Evolutionary conservation across 2,329 filamentous ascomycete genomes (phyloP).

Genomic region (Diaporthe amygdali): DNA sequence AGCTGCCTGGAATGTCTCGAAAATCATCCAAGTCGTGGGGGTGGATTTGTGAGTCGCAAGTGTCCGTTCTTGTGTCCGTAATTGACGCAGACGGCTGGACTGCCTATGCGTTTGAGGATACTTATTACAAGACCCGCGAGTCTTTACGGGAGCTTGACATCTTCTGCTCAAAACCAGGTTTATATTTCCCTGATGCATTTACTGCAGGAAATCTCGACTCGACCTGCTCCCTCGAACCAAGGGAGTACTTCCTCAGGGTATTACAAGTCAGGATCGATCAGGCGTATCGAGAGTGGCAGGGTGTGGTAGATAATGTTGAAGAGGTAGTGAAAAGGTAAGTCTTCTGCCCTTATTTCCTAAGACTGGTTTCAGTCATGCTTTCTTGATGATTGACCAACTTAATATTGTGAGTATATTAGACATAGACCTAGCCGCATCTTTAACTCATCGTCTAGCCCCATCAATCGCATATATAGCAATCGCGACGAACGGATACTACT

Average conservation of each 20-base stretch:
- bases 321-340: not conserved
- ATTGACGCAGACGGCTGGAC: not conserved
- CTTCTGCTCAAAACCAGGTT: not conserved
- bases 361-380: not conserved
- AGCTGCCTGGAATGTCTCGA: not conserved
- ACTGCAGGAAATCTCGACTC: not conserved
- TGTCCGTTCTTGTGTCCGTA: not conserved
- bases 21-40: not conserved
- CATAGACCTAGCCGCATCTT: not conserved
- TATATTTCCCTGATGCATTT: not conserved
- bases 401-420: not conserved
- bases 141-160: not conserved
- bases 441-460: rapidly evolving
- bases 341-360: not conserved
- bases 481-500: not conserved
- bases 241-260: not conserved
- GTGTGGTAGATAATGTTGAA: not conserved
- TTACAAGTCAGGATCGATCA: not conserved
- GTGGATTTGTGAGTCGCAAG: conserved; percentile 1
- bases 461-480: not conserved
- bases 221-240: not conserved
- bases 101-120: not conserved
- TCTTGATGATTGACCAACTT: not conserved
- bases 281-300: not conserved
- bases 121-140: not conserved